A percentile compares a stretch with the other conserved stretches of the same genome.
These are phyloP conservation scores for Chaetomium tenue DNA, from an alignment of 495 filamentous ascomycete species.

Conservation along the genomic window DNA sequence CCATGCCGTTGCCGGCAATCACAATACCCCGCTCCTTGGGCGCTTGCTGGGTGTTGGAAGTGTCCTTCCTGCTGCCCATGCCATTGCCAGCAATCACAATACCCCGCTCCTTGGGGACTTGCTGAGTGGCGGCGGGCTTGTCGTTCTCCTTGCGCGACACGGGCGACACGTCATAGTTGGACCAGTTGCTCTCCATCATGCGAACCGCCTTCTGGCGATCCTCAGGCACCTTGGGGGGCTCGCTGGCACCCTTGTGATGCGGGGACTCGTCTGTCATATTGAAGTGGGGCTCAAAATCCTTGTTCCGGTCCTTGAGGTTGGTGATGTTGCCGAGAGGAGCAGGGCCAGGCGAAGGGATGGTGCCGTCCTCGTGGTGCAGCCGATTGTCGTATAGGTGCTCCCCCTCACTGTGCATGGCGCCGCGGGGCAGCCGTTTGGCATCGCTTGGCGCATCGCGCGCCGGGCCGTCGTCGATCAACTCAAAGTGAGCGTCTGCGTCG, in stretches of 20 bases:
- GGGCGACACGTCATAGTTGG: constrained; percentile 61
- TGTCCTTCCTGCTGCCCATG: constrained; percentile 63
- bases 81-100: constrained; percentile 67
- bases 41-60: constrained; percentile 31
- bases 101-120: constrained; percentile 41
- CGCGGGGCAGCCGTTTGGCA: constrained; percentile 42
- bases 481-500: constrained; percentile 77
- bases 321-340: constrained; percentile 58
- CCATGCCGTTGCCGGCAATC: constrained; percentile 72
- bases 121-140: constrained; percentile 34
- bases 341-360: constrained; percentile 32
- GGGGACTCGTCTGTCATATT: constrained; percentile 64
- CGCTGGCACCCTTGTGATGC: constrained; percentile 20
- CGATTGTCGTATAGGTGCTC: constrained; percentile 76
- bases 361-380: constrained; percentile 58
- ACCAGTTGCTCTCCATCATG: constrained; percentile 68
- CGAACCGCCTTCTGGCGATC: constrained; percentile 60
- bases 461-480: constrained; percentile 33
- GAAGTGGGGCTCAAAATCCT: constrained; percentile 74
- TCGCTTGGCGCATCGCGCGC: constrained; percentile 53
- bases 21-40: constrained; percentile 50
- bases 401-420: constrained; percentile 57
- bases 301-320: constrained; percentile 63
- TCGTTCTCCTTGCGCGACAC: constrained; percentile 48
- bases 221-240: constrained; percentile 39